These are phyloP conservation scores for Leptographium lundbergii DNA, from an alignment of 2,329 filamentous ascomycete species.

Conservation along the genomic window DNA sequence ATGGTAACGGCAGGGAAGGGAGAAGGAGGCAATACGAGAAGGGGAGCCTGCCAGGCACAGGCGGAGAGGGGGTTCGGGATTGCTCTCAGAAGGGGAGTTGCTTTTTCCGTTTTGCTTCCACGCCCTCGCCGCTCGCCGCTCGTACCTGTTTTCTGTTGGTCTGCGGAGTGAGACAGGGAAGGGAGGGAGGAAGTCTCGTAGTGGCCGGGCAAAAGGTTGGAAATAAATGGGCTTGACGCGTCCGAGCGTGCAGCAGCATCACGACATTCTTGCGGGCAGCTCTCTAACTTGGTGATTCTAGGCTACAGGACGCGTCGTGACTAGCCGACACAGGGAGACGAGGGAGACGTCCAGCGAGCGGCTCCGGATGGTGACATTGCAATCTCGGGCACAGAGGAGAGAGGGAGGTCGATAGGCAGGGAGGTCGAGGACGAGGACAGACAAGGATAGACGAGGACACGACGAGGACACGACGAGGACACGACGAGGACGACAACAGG, in stretches of 20 bases:
- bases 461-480: too few species aligned
- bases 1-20: not conserved
- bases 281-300: not conserved
- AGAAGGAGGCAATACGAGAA: not conserved
- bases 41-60: not conserved
- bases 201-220: not conserved
- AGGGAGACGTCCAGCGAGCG: too few species aligned
- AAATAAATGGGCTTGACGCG: not conserved
- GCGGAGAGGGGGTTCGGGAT: too few species aligned
- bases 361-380: not conserved
- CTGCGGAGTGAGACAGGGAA: not conserved
- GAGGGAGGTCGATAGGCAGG: not conserved
- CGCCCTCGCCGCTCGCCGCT: not conserved
- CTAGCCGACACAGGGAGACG: not conserved
- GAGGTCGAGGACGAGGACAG: too few species aligned
- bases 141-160: not conserved
- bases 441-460: too few species aligned
- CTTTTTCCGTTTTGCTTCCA: not conserved
- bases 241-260: not conserved
- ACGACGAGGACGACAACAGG: not conserved
- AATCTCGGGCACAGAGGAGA: not conserved
- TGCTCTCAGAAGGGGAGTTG: not conserved
- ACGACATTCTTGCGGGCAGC: not conserved
- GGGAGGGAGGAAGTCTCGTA: not conserved
- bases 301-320: not conserved